These are phyloP conservation scores for Solanum sejunctum DNA, from an alignment of 257 asterid species.

Conservation along the genomic window DNA sequence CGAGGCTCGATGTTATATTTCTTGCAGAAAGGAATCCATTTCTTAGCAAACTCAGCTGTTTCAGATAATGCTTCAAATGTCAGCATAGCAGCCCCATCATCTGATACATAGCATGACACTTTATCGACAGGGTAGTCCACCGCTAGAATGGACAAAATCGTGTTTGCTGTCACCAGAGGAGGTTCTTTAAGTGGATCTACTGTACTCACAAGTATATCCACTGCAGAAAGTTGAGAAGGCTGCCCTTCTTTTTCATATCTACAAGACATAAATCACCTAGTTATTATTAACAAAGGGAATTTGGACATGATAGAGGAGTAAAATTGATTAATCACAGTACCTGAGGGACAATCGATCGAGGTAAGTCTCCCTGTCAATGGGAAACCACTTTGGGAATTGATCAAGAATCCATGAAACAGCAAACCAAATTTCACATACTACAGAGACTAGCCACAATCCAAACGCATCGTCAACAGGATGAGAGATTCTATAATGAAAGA, in stretches of 20 bases:
- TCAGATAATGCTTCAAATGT: slow-evolving; percentile 23
- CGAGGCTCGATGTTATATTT: slow-evolving; percentile 21
- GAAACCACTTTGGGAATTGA: slow-evolving; percentile 31
- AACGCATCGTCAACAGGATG: slow-evolving; percentile 19
- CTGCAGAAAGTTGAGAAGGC: slow-evolving; percentile 19
- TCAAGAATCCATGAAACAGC: slow-evolving; percentile 30
- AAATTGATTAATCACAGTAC: background rate
- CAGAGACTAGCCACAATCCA: slow-evolving; percentile 19
- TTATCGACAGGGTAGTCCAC: slow-evolving; percentile 24
- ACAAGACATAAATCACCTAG: background rate
- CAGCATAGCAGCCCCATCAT: slow-evolving; percentile 27
- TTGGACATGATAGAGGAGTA: background rate
- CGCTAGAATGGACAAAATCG: slow-evolving; percentile 22
- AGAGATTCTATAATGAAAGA: slow-evolving; percentile 18
- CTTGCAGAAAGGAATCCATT: slow-evolving; percentile 29
- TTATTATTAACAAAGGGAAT: background rate
- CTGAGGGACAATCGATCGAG: slow-evolving; percentile 26
- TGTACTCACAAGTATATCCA: slow-evolving; percentile 25
- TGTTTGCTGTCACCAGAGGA: slow-evolving; percentile 23
- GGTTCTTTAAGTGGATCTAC: slow-evolving; percentile 26
- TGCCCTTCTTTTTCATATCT: slow-evolving; percentile 21
- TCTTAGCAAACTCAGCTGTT: slow-evolving; percentile 16
- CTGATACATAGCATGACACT: slow-evolving; percentile 24
- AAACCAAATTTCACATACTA: slow-evolving; percentile 30
- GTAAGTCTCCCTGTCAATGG: slow-evolving; percentile 20